phyloP scores from a whole-genome alignment of 345 rosid species.

The Populus pruinosa region DNA sequence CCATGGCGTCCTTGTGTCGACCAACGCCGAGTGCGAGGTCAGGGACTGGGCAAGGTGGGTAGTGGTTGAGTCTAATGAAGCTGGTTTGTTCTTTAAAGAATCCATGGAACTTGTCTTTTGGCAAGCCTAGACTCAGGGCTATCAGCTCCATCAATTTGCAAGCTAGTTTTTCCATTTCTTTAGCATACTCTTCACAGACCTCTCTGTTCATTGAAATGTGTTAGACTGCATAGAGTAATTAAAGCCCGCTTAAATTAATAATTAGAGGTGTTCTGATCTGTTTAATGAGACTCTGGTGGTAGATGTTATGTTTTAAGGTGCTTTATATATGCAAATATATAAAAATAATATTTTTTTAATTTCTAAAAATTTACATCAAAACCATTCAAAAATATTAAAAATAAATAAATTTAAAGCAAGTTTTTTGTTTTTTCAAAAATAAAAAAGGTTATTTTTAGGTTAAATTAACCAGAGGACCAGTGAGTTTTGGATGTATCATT shows the following conservation, averaged over 20 bases:
- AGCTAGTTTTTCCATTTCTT: conserved; percentile 48
- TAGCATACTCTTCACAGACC: conserved; percentile 41
- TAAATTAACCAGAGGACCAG: too few relatives aligned
- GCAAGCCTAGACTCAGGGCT: conserved; percentile 56
- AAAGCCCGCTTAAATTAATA: not conserved
- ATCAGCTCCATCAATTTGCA: conserved; percentile 44
- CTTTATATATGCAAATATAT: too few relatives aligned
- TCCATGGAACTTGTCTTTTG: conserved; percentile 38
- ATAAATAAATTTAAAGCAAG: too few relatives aligned
- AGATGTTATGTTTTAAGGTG: too few relatives aligned
- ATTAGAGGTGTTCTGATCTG: not conserved
- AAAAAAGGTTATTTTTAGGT: too few relatives aligned
- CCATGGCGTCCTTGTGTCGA: conserved; percentile 71
- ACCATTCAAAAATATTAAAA: too few relatives aligned
- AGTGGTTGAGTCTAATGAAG: conserved; percentile 55
- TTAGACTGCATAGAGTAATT: not conserved
- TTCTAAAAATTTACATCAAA: too few relatives aligned
- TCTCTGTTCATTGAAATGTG: conserved; percentile 28
- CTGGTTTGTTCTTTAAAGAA: conserved; percentile 54
- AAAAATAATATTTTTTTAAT: too few relatives aligned
- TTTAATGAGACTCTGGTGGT: too few relatives aligned
- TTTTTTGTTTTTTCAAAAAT: too few relatives aligned
- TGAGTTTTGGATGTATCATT: too few relatives aligned
- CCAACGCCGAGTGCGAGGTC: conserved; percentile 82
- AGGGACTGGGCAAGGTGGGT: conserved; percentile 79